Evolutionary conservation across 2,329 filamentous ascomycete species (phyloP).

Genomic region (Epichloe aotearoae): DNA sequence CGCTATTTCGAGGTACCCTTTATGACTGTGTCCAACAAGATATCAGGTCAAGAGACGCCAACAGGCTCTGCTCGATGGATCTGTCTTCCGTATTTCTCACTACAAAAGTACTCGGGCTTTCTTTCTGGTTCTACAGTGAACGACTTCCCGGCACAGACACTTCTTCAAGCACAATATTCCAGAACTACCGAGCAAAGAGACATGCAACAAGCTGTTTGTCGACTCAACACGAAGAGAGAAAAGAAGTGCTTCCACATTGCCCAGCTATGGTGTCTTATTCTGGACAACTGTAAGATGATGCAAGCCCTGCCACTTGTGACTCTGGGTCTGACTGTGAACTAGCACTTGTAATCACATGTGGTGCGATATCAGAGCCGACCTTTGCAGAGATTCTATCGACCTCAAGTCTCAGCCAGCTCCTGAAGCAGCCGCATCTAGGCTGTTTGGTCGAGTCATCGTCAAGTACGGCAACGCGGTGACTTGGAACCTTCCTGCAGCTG

Average conservation of each 20-base stretch:
- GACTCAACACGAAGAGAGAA: constrained; percentile 19
- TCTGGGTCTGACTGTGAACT: constrained; percentile 1
- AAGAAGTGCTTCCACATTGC: constrained; percentile 33
- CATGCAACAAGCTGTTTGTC: constrained; percentile 32
- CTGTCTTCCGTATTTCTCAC: constrained; percentile 33
- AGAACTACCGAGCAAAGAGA: constrained; percentile 26
- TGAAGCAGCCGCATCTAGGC: constrained; percentile 5
- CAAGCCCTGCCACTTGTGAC: no score
- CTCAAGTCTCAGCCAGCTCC: constrained; percentile 18
- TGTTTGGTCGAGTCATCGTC: constrained; percentile 19
- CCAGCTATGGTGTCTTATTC: constrained; percentile 33
- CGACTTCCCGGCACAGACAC: constrained; percentile 28
- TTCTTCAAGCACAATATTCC: constrained; percentile 31
- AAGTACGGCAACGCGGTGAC: constrained; percentile 20
- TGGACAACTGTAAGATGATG: constrained; percentile 26
- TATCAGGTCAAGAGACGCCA: constrained; percentile 3
- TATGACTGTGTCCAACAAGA: constrained; percentile 10
- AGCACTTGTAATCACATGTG: constrained; percentile 29
- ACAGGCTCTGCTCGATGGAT: constrained; percentile 23
- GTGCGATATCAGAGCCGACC: constrained; percentile 20
- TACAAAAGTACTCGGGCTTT: constrained; percentile 29
- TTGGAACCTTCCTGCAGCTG: constrained; percentile 25
- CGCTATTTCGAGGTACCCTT: constrained; percentile 24
- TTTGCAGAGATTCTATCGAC: constrained; percentile 21
- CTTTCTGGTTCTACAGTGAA: constrained; percentile 16